Evolutionary conservation across 208 protist genomes (phyloP), one percentile per base, ranked within the genome.

Genomic region (Wallacemonas sp.): DNA sequence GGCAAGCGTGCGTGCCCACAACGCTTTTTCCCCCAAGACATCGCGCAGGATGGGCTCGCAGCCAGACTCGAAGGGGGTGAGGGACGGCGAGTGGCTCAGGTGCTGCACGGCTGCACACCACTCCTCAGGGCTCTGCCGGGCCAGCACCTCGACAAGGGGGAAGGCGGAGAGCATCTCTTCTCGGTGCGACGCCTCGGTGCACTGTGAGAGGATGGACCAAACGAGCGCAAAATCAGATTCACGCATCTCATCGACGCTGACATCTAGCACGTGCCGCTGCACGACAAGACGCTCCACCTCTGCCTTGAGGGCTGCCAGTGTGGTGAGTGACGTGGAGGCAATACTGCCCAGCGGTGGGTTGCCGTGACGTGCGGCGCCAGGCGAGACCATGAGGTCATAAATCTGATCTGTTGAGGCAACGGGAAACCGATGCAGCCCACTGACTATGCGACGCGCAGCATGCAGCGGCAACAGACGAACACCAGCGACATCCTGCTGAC

Each of bases 361-460:
- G n/a, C 26, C 12, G 24, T 58, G 22, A 22, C 31, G 51, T 22
- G 14, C 56, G 34, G 33, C 44, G 22, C 44, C 44, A 22, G 44
- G 17, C 19, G 17, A 9, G 5, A 49, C 44, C 17, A 33, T 67
- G 3, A 24, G 51, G 17, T 26, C 19, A 31, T 58, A 58, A 8
- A 58, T 12, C 6, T 58, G 58, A 24, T 73, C 46, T 39, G 51
- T 58, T n/a, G 51, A 58, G 31, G 30, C 30, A 5, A 39, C 26
- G 6, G 86, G 82, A 46, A 85, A 88, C 21, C 72, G 70, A 24
- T 85, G 79, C 26, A 89, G 54, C 11, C 59, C 62, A n/a, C 55
- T 54, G 34, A 92, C 45, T 31, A 66, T 28, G 22, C 70, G 75
- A 17, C 72, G 75, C 30, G 45, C 65, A 12, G 5, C 14, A 12